Percentiles rank a stretch among this genome's conserved stretches.
Evolutionary conservation across 352 stramenopile genomes (phyloP).

Genomic region (Phytophthora pluvialis): DNA sequence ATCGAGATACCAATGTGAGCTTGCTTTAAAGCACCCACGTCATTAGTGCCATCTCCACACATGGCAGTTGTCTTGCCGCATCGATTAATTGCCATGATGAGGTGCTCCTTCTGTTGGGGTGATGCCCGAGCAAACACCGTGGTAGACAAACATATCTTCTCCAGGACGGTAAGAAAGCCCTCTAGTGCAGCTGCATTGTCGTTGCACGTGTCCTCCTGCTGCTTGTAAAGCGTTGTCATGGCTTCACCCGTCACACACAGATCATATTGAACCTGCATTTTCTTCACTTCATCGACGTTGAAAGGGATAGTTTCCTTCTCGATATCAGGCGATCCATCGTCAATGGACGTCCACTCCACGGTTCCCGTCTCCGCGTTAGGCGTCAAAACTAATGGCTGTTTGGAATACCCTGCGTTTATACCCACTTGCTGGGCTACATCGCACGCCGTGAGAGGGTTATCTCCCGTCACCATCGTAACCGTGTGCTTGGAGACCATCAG

Average conservation of each 20-base stretch:
- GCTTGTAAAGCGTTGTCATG: constrained; percentile 45
- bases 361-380: constrained; percentile 34
- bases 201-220: constrained; percentile 30
- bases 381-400: constrained; percentile 75
- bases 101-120: constrained; percentile 96
- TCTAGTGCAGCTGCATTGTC: constrained; percentile 47
- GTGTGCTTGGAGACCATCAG: constrained; percentile 92
- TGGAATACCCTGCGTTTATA: constrained; percentile 93
- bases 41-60: constrained; percentile 99
- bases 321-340: constrained; percentile 91
- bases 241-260: constrained; percentile 86
- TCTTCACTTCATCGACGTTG: constrained; percentile 56
- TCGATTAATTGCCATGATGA: constrained; percentile 95
- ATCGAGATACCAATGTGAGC: constrained; percentile 88
- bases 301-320: constrained; percentile 80
- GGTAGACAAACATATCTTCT: constrained; percentile 74
- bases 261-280: constrained; percentile 80
- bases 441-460: constrained; percentile 97
- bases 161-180: constrained; percentile 71
- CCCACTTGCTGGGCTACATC: constrained; percentile 96
- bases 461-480: constrained; percentile 98
- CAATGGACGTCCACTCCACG: constrained; percentile 86
- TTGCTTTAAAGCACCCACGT: constrained; percentile 97
- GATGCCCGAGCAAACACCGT: constrained; percentile 97
- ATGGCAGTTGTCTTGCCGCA: constrained; percentile 94